Conservation (phyloP, 2,329 filamentous ascomycete species). For the Trichoderma afroharzianum region DNA sequence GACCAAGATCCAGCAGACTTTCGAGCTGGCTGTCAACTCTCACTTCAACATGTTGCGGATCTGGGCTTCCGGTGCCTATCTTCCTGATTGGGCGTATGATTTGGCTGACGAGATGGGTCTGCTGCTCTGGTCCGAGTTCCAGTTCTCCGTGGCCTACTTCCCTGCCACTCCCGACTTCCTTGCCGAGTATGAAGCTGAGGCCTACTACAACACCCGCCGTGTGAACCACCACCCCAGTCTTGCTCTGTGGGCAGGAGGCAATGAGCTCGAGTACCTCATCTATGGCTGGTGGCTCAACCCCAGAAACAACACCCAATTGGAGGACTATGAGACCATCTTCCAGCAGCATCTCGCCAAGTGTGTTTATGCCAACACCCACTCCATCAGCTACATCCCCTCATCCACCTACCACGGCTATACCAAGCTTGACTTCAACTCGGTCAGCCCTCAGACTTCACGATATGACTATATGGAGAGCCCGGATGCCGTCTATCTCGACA, state of each 20-base stretch:
- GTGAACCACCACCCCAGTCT: slow-evolving; percentile 58
- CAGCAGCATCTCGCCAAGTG: slow-evolving; percentile 51
- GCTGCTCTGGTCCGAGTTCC: slow-evolving; percentile 60
- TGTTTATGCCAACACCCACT: slow-evolving; percentile 56
- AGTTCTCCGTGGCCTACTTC: slow-evolving; percentile 60
- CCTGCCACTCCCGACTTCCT: slow-evolving; percentile 52
- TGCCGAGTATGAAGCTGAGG: slow-evolving; percentile 52
- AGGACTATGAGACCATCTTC: slow-evolving; percentile 56
- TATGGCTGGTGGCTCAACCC: slow-evolving; percentile 35
- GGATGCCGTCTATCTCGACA: slow-evolving; percentile 54
- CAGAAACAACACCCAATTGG: slow-evolving; percentile 38
- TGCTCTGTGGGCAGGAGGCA: slow-evolving; percentile 53
- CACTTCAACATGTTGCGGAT: slow-evolving; percentile 64
- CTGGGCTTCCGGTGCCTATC: slow-evolving; percentile 58
- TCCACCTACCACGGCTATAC: slow-evolving; percentile 56
- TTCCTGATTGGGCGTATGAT: slow-evolving; percentile 60
- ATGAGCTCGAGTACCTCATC: slow-evolving; percentile 57
- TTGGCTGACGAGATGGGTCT: slow-evolving; percentile 59
- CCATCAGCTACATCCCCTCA: slow-evolving; percentile 59
- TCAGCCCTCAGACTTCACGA: slow-evolving; percentile 52
- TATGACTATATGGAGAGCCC: slow-evolving; percentile 52
- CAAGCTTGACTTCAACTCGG: slow-evolving; percentile 49
- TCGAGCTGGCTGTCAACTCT: slow-evolving; percentile 45
- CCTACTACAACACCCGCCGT: slow-evolving; percentile 56
- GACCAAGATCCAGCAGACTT: slow-evolving; percentile 45